phyloP scores from a whole-genome alignment of 495 filamentous ascomycete species.

The Neurospora tetraspora region DNA sequence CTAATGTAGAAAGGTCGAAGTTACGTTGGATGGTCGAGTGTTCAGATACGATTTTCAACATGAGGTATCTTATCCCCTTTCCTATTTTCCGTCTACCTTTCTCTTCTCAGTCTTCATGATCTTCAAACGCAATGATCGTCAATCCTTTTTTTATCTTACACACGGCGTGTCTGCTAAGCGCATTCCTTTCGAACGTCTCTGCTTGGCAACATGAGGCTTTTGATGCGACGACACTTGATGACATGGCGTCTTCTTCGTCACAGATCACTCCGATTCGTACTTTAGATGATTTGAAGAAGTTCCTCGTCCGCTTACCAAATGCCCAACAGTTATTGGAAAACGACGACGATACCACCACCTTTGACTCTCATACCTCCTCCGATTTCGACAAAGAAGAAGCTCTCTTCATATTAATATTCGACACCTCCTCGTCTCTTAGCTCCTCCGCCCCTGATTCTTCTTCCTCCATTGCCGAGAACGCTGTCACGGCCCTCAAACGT shows the following conservation, averaged over 20 bases:
- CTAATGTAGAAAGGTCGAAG: background rate
- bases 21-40: background rate
- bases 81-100: background rate
- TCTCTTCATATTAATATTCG: background rate
- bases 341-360: background rate
- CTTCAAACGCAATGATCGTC: background rate
- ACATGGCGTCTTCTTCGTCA: background rate
- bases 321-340: background rate
- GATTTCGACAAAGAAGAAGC: background rate
- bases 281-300: background rate
- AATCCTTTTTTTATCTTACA: too few relatives aligned
- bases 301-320: background rate
- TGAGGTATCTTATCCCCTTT: accelerated
- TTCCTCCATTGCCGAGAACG: background rate
- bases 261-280: background rate
- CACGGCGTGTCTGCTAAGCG: background rate
- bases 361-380: background rate
- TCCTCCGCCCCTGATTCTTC: background rate
- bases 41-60: background rate
- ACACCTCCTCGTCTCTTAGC: background rate
- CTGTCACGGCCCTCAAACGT: background rate
- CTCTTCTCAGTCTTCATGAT: too few relatives aligned
- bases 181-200: background rate
- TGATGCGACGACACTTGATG: background rate
- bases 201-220: background rate